Conservation (phyloP, 495 filamentous ascomycete genomes). For the Aspergillus nidulans region DNA sequence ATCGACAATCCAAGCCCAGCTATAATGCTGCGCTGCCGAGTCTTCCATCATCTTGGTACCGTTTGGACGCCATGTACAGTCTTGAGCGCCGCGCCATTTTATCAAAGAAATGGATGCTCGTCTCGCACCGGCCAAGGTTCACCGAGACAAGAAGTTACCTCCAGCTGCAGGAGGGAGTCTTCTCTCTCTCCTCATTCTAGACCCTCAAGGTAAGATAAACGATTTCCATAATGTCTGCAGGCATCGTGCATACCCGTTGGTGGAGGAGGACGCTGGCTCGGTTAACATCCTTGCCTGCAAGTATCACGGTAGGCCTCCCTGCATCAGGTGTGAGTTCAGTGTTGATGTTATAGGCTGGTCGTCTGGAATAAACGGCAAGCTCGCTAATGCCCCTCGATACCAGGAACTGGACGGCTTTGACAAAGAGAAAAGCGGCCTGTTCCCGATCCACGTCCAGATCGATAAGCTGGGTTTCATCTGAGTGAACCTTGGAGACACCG, state of each 20-base stretch:
- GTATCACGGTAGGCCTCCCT: constrained; percentile 36
- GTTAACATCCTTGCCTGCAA: constrained; percentile 50
- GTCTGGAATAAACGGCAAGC: constrained; percentile 51
- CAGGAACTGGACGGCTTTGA: constrained; percentile 51
- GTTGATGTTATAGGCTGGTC: constrained; percentile 41
- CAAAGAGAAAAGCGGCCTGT: constrained; percentile 44
- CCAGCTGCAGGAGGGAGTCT: constrained; percentile 42
- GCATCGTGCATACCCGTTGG: constrained; percentile 54
- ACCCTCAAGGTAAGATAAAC: constrained; percentile 46
- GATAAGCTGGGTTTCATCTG: constrained; percentile 46
- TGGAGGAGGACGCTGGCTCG: constrained; percentile 43
- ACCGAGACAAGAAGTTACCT: constrained; percentile 46
- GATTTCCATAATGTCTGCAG: constrained; percentile 56
- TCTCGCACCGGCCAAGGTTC: constrained; percentile 43
- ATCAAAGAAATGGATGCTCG: constrained; percentile 51
- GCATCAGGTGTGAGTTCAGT: neutral
- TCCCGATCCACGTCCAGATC: constrained; percentile 43
- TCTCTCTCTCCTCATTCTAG: constrained; percentile 43
- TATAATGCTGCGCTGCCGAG: constrained; percentile 21
- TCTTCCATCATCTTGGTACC: constrained; percentile 49
- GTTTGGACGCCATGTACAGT: constrained; percentile 44
- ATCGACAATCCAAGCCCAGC: constrained; percentile 9
- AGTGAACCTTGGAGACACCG: constrained; percentile 42
- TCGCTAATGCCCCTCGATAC: constrained; percentile 54
- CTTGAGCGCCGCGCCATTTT: constrained; percentile 52